These are phyloP conservation scores for Dactylis glomerata DNA, from an alignment of 176 grass and related monocot species.

Conservation along the genomic window DNA sequence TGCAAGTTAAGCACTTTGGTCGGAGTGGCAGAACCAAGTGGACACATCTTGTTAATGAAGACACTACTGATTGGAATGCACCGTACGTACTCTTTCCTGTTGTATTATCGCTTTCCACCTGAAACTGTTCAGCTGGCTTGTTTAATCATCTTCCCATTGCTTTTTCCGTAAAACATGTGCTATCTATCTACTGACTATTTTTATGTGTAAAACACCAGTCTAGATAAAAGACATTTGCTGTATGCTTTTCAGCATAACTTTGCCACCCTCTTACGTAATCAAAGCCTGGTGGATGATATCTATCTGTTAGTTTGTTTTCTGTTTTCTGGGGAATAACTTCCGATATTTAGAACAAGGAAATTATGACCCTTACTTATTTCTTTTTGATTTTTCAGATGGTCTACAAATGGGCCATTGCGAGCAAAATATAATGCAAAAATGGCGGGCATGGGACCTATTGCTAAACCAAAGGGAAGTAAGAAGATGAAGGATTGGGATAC, in stretches of 20 bases:
- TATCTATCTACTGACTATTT: slow-evolving; percentile 9
- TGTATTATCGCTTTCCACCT: neutral
- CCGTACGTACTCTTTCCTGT: slow-evolving; percentile 59
- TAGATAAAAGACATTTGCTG: neutral
- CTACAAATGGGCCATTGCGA: slow-evolving; percentile 78
- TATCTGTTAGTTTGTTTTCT: slow-evolving; percentile 8
- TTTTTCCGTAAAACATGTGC: neutral
- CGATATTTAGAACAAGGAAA: slow-evolving; percentile 8
- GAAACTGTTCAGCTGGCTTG: neutral
- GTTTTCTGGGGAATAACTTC: neutral
- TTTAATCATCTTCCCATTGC: neutral
- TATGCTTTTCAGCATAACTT: neutral
- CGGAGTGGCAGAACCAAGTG: slow-evolving; percentile 95
- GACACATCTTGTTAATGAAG: slow-evolving; percentile 98
- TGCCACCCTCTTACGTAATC: neutral
- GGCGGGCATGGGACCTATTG: slow-evolving; percentile 85
- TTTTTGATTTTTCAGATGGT: slow-evolving; percentile 55
- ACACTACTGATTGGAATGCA: slow-evolving; percentile 94
- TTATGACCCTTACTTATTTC: neutral
- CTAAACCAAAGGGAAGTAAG: slow-evolving; percentile 90
- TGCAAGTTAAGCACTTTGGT: slow-evolving; percentile 99
- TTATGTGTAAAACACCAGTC: neutral
- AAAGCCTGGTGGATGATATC: neutral
- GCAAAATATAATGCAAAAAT: slow-evolving; percentile 89
- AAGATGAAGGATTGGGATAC: slow-evolving; percentile 92